Evolutionary conservation across 306 rosid species (phyloP), one percentile per base, ranked within the genome.

Genomic region (Crataegus laevigata): DNA sequence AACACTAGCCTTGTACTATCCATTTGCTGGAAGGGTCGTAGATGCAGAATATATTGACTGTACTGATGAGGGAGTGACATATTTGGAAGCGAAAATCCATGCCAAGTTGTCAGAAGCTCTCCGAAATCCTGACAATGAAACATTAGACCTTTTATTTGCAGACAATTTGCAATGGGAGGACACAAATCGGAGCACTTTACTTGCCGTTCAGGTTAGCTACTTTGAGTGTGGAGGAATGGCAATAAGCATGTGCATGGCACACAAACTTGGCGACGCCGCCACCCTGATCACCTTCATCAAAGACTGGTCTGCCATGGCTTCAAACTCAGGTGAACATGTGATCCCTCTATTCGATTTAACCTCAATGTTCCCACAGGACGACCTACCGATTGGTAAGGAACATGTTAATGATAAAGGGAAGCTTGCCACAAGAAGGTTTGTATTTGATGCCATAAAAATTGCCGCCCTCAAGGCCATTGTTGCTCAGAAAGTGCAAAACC

Each of bases 61-160:
- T 76, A 85, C 84, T 60, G 96, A 90, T 63, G 79, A 85, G 64
- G 96, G 96, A 0, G 85, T 74, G 50, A 40, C 58, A n/a, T 84
- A 82, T n/a, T 22, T 82, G 0, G 85, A 84, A 26, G 78, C 85
- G 17, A 73, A 18, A 12, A 17, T 84, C 58, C 55, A 25, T 15
- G 9, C 28, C n/a, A 57, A 77, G 11, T 71, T 87, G 57, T 68
- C 83, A 1, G 55, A 57, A 4, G 5, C 87, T 8, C 83, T 91
- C 18, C 30, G 67, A 3, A 79, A 85, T 57, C 82, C 82, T 0
- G 65, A 4, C 0, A 3, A 57, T 8, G 47, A 68, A 9, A 30
- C 43, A 3, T 1, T 82, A 26, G 62, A 75, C 66, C 55, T 79
- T 67, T 59, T 88, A 2, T 82, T 82, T 68, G 77, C 85, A 0